Evolutionary conservation across 2,329 filamentous ascomycete genomes (phyloP), one percentile per base, ranked within the genome.

Genomic region (Pseudogymnoascus sp.): DNA sequence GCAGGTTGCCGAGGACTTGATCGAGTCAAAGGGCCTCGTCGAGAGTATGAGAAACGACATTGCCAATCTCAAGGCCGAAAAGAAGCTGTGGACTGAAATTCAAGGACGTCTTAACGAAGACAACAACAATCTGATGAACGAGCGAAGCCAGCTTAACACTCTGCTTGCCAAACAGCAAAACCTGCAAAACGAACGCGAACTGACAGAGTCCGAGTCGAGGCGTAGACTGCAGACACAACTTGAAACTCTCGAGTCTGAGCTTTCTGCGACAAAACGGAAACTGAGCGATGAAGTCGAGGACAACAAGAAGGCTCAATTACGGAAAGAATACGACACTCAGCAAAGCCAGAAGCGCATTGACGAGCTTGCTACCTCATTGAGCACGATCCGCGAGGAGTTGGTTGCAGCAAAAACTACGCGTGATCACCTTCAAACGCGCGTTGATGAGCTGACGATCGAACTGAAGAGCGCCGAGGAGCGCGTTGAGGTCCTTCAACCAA

Each of bases 321-420:
- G 93, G 64, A 92, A 96, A 71, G 93, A 98, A 72, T 97, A 90
- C 67, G 95, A 99, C 66, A 85, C 89, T 45, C 89, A 92, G 68
- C 92, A 98, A 74, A 87, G 85, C 61, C 92, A 96, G 74, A 95
- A 92, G 76, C 87, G 93, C 62, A 95, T 98, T 66, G 93, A 99
- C 69, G 93, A 98, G 71, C 84, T 99, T 54, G 89, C 93, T 67
- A 81, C 87, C 34, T 93, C 86, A 70, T 80, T 97, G 43, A 83
- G 90, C 69, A 86, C 92, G 66, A 86, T 88, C 61, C 90, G 93
- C 51, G 93, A 98, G 75, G 92, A 97, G 70, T 84, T 96, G 62
- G 86, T 95, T 54, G 87, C 88, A 25, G 86, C 88, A 23, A 96
- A 96, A 80, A 96, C 93, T 1, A 90, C 86, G 57, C 87, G 90